Evolutionary conservation across 2,329 filamentous ascomycete genomes (phyloP).

Genomic region (Ophiocordyceps robertsii): DNA sequence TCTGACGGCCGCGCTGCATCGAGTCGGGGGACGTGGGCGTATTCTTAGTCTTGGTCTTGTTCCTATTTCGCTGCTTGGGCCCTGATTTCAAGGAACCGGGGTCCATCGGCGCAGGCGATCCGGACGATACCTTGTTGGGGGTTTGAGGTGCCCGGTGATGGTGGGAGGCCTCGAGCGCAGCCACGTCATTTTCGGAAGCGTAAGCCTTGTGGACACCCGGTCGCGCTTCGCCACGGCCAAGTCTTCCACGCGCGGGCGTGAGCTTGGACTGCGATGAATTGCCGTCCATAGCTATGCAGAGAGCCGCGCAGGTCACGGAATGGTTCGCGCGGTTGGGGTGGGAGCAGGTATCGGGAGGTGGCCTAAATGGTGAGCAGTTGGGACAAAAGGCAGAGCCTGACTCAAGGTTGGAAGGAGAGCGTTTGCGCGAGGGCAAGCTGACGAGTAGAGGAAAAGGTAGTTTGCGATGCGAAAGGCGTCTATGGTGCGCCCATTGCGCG

Average conservation of each 20-base stretch:
- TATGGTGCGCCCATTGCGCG: too few relatives aligned
- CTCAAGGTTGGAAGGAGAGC: too few relatives aligned
- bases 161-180: constrained; percentile 16
- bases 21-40: constrained; percentile 26
- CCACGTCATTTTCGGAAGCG: constrained; percentile 42
- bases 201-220: constrained; percentile 37
- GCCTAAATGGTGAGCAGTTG: not conserved
- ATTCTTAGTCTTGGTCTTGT: constrained; percentile 19
- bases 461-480: too few relatives aligned
- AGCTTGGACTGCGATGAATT: constrained; percentile 16
- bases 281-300: constrained; percentile 17
- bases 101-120: constrained; percentile 17
- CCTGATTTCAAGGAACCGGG: constrained; percentile 10
- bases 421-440: too few relatives aligned
- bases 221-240: constrained; percentile 27
- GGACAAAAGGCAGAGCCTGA: too few relatives aligned
- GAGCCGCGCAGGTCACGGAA: not conserved
- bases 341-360: not conserved
- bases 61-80: constrained; percentile 16
- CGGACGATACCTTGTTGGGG: constrained; percentile 28
- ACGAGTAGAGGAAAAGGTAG: too few relatives aligned
- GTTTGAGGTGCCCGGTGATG: constrained; percentile 26
- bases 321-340: not conserved
- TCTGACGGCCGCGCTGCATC: constrained; percentile 26
- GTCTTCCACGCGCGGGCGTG: constrained; percentile 22